Base-by-base conservation (phyloP, 148 eudicot genomes). In the Arbutus unedo region DNA sequence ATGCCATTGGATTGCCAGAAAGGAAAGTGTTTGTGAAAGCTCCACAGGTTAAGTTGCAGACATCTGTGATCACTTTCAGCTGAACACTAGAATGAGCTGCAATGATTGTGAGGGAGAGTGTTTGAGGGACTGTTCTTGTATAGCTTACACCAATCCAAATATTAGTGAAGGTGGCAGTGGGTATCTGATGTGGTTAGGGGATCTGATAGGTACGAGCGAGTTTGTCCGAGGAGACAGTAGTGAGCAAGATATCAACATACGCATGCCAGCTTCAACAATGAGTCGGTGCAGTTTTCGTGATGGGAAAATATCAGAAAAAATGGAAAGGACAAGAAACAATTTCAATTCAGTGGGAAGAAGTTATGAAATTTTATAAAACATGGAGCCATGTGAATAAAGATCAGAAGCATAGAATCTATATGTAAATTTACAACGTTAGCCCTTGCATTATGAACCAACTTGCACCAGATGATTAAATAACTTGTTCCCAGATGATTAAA, bases 101-200 rank as follows among this genome's bases (percentile, higher is more conserved):
- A 25, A 44, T 6, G 85, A 83, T 6, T 78, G 85, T 47, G 8
- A 21, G 31, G 48, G 5, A 0, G 48, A 11, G 48, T 83, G 85
- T 43, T 54, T 70, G 70, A 79, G 60, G 25, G 56, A 83, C 21
- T 83, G 85, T 25, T 43, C 68, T 16, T 83, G 85, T 45, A 83
- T 76, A 43, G 85, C 84, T 41, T 82, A 76, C 45, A 56, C 84
- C 21, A 76, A 31, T 64, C 25, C 31, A 8, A 73, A 77, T 21
- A 43, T 77, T 45, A 66, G 55, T 18, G 57, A 41, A 47, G 55
- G 67, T 41, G 85, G 85, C 1, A 67, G 66, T 21, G 85, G 77
- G 4, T 83, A 81, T 56, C 19, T 83, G 77, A 11, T 83, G 3
- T 83, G 85, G 85, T 78, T 70, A 18, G 81, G 48, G 10, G 76